These are phyloP conservation scores for Lignosus rhinocerotis DNA, from an alignment of 1,284 basidiomycete genomes.

Conservation along the genomic window DNA sequence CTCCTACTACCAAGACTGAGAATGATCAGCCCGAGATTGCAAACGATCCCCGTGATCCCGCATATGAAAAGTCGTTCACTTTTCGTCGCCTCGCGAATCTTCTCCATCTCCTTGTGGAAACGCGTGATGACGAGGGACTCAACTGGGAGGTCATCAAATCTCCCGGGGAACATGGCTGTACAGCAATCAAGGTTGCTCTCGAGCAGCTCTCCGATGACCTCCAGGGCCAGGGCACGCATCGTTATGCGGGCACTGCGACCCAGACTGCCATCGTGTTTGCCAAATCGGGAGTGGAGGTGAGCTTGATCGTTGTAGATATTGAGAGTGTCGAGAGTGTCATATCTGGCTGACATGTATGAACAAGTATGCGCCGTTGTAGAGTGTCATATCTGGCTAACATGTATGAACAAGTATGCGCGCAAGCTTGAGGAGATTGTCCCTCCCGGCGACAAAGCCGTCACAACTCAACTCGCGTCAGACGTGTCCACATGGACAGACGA, in stretches of 20 bases:
- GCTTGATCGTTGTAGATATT: background rate
- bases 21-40: background rate
- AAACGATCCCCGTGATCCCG: background rate
- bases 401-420: background rate
- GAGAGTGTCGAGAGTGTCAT: no score
- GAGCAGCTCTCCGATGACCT: constrained; percentile 4
- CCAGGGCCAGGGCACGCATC: background rate
- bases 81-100: constrained; percentile 4
- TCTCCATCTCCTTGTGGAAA: background rate
- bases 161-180: background rate
- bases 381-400: background rate
- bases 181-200: background rate
- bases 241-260: background rate
- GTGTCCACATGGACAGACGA: constrained; percentile 5
- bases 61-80: background rate
- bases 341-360: background rate
- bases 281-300: constrained; percentile 1
- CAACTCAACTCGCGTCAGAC: background rate
- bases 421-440: background rate
- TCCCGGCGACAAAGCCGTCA: background rate
- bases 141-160: constrained; percentile 11
- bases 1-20: background rate
- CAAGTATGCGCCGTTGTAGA: no score
- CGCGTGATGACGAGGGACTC: background rate
- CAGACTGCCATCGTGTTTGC: background rate